Evolutionary conservation across 2,329 filamentous ascomycete species (phyloP).

Genomic region (Rugonectria rugulosa): DNA sequence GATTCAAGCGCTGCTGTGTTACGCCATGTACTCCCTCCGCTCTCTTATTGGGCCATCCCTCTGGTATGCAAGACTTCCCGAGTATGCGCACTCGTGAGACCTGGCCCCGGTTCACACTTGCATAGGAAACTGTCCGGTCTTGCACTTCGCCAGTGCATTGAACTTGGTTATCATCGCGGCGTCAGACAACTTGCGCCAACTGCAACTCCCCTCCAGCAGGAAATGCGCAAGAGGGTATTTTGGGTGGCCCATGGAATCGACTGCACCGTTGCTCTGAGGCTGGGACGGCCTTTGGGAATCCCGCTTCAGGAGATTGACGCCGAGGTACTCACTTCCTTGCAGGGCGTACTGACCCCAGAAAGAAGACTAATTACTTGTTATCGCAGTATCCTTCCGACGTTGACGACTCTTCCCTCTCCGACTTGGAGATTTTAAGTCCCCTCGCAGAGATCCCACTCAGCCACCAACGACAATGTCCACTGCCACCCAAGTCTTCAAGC

Average conservation of each 20-base stretch:
- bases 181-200: not conserved
- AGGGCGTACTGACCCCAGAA: not conserved
- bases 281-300: constrained; percentile 11
- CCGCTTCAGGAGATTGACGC: constrained; percentile 8
- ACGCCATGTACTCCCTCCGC: constrained; percentile 39
- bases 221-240: constrained; percentile 19
- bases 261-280: not conserved
- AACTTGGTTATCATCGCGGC: constrained; percentile 22
- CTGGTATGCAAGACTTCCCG: constrained; percentile 39
- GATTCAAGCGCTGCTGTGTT: constrained; percentile 41
- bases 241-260: constrained; percentile 21
- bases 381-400: constrained; percentile 5
- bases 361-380: not conserved
- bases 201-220: constrained; percentile 1
- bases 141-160: constrained; percentile 22
- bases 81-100: too few species aligned
- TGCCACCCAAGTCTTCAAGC: not conserved
- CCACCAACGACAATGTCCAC: not conserved
- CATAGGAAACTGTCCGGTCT: constrained; percentile 21
- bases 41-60: constrained; percentile 36
- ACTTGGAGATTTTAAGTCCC: not conserved
- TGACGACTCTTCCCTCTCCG: not conserved
- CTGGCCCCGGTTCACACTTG: too few species aligned
- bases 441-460: not conserved
- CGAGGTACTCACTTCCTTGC: not conserved